Evolutionary conservation across 2,329 filamentous ascomycete species (phyloP).

Genomic region (Verruconis gallopava): DNA sequence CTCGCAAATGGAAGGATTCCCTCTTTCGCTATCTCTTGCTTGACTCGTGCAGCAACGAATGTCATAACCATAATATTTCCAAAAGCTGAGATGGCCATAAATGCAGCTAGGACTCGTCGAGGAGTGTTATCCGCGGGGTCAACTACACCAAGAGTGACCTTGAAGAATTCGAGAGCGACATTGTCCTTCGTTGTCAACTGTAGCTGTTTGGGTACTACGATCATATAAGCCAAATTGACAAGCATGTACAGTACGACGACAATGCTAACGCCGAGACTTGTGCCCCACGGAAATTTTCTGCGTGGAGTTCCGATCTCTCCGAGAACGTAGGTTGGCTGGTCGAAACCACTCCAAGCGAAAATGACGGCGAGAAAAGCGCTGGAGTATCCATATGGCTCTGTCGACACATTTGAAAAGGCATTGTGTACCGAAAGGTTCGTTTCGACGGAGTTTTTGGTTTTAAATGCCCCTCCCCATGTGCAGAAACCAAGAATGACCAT

Average conservation of each 20-base stretch:
- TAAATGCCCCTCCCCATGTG: constrained; percentile 12
- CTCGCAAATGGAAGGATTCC: constrained; percentile 39
- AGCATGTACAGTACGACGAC: constrained; percentile 16
- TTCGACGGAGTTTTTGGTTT: background rate
- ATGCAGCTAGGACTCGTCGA: constrained; percentile 31
- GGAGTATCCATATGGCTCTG: too few species aligned
- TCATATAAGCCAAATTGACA: constrained; percentile 17
- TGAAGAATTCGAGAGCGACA: constrained; percentile 13
- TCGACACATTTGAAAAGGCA: background rate
- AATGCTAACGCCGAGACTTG: constrained; percentile 22
- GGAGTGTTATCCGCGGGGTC: constrained; percentile 9
- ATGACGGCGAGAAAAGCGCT: background rate
- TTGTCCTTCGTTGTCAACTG: constrained; percentile 1
- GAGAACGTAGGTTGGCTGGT: constrained; percentile 3
- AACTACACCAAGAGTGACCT: constrained; percentile 16
- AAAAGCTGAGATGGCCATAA: constrained; percentile 41
- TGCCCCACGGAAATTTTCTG: constrained; percentile 23
- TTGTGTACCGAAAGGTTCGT: background rate
- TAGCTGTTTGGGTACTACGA: constrained; percentile 6
- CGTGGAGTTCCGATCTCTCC: constrained; percentile 30
- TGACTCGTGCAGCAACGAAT: constrained; percentile 42
- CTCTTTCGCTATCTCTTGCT: constrained; percentile 49
- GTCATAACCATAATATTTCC: constrained; percentile 47
- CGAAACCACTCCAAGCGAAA: constrained; percentile 4
- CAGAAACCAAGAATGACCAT: constrained; percentile 31